These are phyloP conservation scores for Rutstroemia sp. DNA, from an alignment of 2,329 filamentous ascomycete species.

Conservation along the genomic window DNA sequence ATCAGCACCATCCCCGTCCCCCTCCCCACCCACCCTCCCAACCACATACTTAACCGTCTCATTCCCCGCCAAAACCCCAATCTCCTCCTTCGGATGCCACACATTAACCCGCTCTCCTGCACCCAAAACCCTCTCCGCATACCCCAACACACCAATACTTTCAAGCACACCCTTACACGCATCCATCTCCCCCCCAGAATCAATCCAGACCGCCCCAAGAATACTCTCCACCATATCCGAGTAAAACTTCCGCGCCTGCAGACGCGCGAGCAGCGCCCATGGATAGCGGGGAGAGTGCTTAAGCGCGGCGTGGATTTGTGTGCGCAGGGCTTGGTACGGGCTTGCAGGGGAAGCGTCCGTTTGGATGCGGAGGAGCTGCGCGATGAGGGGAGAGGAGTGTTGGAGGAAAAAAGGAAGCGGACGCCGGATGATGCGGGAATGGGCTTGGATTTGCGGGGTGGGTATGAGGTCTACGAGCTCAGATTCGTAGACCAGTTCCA, in stretches of 20 bases:
- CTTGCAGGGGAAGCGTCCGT: slow-evolving; percentile 4
- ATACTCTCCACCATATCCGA: slow-evolving; percentile 78
- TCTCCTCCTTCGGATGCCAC: slow-evolving; percentile 58
- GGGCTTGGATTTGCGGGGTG: slow-evolving; percentile 2
- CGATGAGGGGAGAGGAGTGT: slow-evolving; percentile 43
- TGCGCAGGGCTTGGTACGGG: slow-evolving; percentile 35
- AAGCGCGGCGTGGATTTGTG: slow-evolving; percentile 44
- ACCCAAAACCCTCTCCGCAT: slow-evolving; percentile 37
- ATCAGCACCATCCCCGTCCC: not conserved
- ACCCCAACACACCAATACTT: slow-evolving; percentile 56
- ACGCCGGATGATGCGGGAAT: slow-evolving; percentile 4
- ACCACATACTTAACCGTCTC: slow-evolving; percentile 48
- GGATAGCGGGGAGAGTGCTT: slow-evolving; percentile 53
- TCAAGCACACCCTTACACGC: slow-evolving; percentile 54
- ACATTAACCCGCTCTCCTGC: slow-evolving; percentile 53
- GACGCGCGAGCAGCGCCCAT: slow-evolving; percentile 62
- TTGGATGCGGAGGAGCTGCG: slow-evolving; percentile 32
- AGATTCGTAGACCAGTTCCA: slow-evolving; percentile 44
- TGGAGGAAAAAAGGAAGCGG: slow-evolving; percentile 65
- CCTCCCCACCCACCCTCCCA: slow-evolving; percentile 14
- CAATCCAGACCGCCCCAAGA: slow-evolving; percentile 77
- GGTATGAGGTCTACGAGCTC: slow-evolving; percentile 21
- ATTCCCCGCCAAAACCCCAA: slow-evolving; percentile 50
- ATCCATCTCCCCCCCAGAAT: slow-evolving; percentile 54
- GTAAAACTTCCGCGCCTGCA: slow-evolving; percentile 68